Base-by-base conservation (phyloP, 257 asterid genomes). In the Solanum ahanhuiri region DNA sequence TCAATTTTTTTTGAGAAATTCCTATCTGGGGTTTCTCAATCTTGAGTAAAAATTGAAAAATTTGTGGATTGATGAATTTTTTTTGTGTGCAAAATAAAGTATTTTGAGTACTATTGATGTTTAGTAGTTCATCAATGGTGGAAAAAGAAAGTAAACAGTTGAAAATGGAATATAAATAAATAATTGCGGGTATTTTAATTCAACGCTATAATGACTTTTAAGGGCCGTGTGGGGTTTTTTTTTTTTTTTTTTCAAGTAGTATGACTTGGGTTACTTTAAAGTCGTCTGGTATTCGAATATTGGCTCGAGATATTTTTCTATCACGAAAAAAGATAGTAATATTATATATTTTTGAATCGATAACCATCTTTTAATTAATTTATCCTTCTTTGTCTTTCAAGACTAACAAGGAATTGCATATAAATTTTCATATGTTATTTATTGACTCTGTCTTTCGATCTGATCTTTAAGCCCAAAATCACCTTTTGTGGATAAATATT, bases 391-490 rank as follows among this genome's bases (percentile, higher is more conserved):
- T 31, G 33, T 31, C 33, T 31, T 31, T 31, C 69, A n/a, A 60
- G 6, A 60, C 6, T 2, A 4, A 60, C 6, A 9, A n/a, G 30
- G 30, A 60, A 10, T n/a, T 22, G 28, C 0, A n/a, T n/a, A 4
- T 2, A n/a, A n/a, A 60, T n/a, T 9, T 9, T 22, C 1, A 2
- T n/a, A 60, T 60, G 15, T 60, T 60, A 9, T 60, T n/a, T 4
- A n/a, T 22, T 1, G 14, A n/a, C 1, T n/a, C 2, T n/a, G 0
- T 41, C 48, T 60, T 60, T 60, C 0, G 14, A 22, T 0, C 0
- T 60, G 3, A 54, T 58, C 5, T 58, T 3, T 8, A 9, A 1
- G 1, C 5, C 2, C 6, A 3, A 60, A 60, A 22, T 58, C 2
- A 3, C 4, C 0, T 8, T 58, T 20, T 0, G 12, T 58, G 67